Evolutionary conservation across 257 asterid species (phyloP).

Genomic region (Nicotiana tomentosiformis): DNA sequence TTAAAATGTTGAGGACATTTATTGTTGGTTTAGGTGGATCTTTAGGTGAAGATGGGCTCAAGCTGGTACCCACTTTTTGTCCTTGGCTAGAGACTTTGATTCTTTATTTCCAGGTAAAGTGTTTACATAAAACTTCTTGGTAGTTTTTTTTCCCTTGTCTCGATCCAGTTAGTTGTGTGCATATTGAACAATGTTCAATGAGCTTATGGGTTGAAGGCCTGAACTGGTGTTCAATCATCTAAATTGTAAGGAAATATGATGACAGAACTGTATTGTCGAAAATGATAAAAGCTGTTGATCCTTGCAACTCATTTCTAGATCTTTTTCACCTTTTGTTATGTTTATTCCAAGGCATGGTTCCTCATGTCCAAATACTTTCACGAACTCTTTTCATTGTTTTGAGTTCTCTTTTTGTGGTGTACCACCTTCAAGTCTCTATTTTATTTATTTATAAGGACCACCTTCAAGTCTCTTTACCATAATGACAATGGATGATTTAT

Average conservation of each 20-base stretch:
- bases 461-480: not conserved
- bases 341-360: not conserved
- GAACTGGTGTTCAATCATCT: not conserved
- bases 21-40: slow-evolving; percentile 83
- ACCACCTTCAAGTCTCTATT: not conserved
- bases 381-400: not conserved
- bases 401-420: not conserved
- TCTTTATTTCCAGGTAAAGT: slow-evolving; percentile 75
- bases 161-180: not conserved
- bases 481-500: not conserved
- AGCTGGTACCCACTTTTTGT: slow-evolving; percentile 50
- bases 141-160: not conserved
- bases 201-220: not conserved
- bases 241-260: not conserved
- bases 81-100: slow-evolving; percentile 67
- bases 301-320: not conserved
- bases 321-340: not conserved
- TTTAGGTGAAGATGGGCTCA: slow-evolving; percentile 65
- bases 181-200: not conserved
- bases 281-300: not conserved
- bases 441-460: too few relatives aligned
- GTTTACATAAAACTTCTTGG: not conserved
- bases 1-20: slow-evolving; percentile 44
- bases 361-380: not conserved
- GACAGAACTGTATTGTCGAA: not conserved